A percentile compares a stretch with the other conserved stretches of the same genome.
phyloP scores from a whole-genome alignment of 2,329 filamentous ascomycete genomes.

The Achaetomium macrosporum region DNA sequence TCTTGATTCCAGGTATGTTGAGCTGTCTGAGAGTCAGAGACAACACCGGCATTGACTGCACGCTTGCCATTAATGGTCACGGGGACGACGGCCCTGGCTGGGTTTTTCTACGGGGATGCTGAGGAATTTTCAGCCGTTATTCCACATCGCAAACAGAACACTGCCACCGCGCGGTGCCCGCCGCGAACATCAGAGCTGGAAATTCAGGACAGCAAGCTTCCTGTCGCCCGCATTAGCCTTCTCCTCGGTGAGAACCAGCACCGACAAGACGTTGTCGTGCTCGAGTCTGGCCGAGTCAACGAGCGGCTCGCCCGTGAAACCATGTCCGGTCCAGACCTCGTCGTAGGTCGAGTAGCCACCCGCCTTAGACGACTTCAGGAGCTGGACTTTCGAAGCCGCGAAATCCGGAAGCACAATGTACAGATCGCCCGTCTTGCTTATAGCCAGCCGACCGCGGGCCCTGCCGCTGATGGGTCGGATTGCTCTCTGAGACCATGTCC shows the following conservation, averaged over 20 bases:
- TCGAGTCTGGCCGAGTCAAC: conserved; percentile 34
- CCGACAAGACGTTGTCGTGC: conserved; percentile 32
- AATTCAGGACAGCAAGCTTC: conserved; percentile 35
- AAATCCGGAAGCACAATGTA: conserved; percentile 35
- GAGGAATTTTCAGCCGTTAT: too few species aligned
- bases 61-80: background rate
- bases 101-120: too few species aligned
- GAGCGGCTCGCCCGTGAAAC: conserved; percentile 36
- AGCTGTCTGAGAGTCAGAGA: too few species aligned
- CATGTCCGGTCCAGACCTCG: conserved; percentile 32
- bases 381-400: conserved; percentile 25
- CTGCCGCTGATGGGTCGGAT: conserved; percentile 28
- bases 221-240: background rate
- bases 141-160: too few species aligned
- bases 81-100: background rate
- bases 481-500: conserved; percentile 30
- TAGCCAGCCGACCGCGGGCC: conserved; percentile 34
- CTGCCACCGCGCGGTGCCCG: too few species aligned
- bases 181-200: conserved; percentile 19
- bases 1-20: too few species aligned
- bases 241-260: conserved; percentile 28
- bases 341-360: conserved; percentile 31
- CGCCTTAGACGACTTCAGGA: conserved; percentile 29
- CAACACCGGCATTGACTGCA: background rate
- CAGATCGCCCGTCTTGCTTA: conserved; percentile 32